A percentile compares a stretch with the other conserved stretches of the same genome.
These are phyloP conservation scores for Xylariaceae sp. DNA, from an alignment of 2,329 filamentous ascomycete genomes.

Conservation along the genomic window DNA sequence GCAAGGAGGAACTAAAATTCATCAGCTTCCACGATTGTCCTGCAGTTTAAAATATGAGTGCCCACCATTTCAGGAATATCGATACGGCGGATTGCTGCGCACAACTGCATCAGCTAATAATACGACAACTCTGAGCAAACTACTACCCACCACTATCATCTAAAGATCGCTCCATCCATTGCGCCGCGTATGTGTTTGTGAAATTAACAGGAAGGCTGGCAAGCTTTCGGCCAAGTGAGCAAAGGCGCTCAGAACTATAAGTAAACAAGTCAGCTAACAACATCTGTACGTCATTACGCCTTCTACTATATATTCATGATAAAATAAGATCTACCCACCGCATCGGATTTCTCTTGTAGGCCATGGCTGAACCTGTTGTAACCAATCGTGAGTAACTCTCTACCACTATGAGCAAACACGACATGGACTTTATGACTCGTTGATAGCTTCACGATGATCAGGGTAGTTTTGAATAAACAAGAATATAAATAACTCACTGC, in stretches of 20 bases:
- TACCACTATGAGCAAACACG: no score
- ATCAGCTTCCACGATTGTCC: no score
- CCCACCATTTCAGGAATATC: neutral
- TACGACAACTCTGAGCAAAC: no score
- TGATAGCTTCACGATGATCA: no score
- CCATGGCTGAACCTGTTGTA: slow-evolving; percentile 50
- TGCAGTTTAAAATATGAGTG: neutral
- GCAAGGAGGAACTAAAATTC: slow-evolving; percentile 59
- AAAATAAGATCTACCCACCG: neutral
- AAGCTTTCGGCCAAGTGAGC: neutral
- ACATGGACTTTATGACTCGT: no score
- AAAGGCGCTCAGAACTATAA: neutral
- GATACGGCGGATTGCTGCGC: neutral
- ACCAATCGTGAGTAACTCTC: no score
- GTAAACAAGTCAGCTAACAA: no score
- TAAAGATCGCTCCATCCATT: neutral
- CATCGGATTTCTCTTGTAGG: slow-evolving; percentile 29
- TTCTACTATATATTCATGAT: no score
- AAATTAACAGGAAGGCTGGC: neutral
- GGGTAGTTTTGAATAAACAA: no score
- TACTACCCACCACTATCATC: neutral
- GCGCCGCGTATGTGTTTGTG: neutral
- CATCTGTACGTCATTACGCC: no score
- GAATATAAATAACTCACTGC: slow-evolving; percentile 28
- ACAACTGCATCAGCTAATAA: neutral